Evolutionary conservation across 2,329 filamentous ascomycete genomes (phyloP), one percentile per base, ranked within the genome.

Genomic region (Xylariaceae sp.): DNA sequence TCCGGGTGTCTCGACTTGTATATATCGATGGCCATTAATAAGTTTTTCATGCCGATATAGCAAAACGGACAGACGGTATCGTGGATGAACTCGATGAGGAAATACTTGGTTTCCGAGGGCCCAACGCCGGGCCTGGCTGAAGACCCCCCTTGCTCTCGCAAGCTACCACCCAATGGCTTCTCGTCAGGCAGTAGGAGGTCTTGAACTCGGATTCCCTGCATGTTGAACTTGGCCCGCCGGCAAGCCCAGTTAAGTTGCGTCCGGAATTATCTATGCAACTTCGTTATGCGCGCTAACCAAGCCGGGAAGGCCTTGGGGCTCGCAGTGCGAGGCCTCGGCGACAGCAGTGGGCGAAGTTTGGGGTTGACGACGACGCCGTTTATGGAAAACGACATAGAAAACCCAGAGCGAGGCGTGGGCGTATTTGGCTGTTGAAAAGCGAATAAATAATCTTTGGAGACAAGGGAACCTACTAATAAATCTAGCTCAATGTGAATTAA

Each of bases 21-120:
- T 4, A 64, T 60, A 27, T 68, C 64, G 57, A 80, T 77, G 52
- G 78, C 76, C 9, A 56, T 60, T 55, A 78, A 72, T 50, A 81
- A 70, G 51, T 71, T 74, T 53, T 70, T 73, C 58, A 77, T 73
- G 54, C 74, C 73, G 55, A 80, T 69, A 60, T 77, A 81, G 60
- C 75, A 79, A 70, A 76, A 80, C 3, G 78, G 76, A 55, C 79
- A 81, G 39, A 78, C 68, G 5, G 76, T 71, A 63, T 81, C 79
- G 39, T 74, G 68, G 60, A 79, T 75, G 45, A 79, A 67, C 47
- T 78, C 74, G 55, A 80, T 72, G 8, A 66, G 67, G 60, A 78
- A 69, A 47, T 64, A 57, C 4, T 51, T 74, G 34, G 46, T 64
- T 53, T 57, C 53, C 1, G 53, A 6, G 35, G 27, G 11, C 29